These are phyloP conservation scores for Lentinula sp. DNA, from an alignment of 768 basidiomycete genomes.

Conservation along the genomic window DNA sequence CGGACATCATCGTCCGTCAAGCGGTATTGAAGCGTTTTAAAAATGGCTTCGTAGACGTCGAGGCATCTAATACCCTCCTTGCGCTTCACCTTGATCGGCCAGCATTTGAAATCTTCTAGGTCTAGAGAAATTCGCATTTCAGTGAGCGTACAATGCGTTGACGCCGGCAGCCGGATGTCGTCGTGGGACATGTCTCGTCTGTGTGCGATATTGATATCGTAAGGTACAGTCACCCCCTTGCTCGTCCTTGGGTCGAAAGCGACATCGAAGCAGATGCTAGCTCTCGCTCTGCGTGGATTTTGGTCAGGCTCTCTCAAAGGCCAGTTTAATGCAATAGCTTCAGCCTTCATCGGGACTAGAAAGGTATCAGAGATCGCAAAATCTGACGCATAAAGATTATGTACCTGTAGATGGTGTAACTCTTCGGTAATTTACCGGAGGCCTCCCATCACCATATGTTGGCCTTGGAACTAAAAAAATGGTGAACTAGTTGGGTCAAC, in stretches of 20 bases:
- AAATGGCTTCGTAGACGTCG: constrained; percentile 3
- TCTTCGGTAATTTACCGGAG: background rate
- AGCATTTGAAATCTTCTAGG: background rate
- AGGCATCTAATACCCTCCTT: constrained; percentile 1
- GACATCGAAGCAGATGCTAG: constrained; percentile 1
- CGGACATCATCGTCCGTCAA: constrained; percentile 2
- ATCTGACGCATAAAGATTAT: background rate
- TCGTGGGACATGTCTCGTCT: background rate
- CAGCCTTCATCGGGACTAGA: constrained; percentile 4
- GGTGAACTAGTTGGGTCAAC: background rate
- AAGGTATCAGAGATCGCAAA: background rate
- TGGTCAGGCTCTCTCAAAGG: background rate
- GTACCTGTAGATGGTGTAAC: background rate
- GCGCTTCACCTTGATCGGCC: constrained; percentile 3
- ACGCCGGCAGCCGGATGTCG: background rate
- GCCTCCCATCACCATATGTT: background rate
- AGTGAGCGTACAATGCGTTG: constrained; percentile 3
- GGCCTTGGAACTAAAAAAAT: background rate
- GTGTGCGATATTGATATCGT: background rate
- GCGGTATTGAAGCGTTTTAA: background rate
- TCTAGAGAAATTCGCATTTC: constrained; percentile 1
- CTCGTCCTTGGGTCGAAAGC: background rate
- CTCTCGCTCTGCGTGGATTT: background rate
- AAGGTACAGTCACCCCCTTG: background rate
- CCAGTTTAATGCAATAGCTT: constrained; percentile 4